Conservation (phyloP, 2,329 filamentous ascomycete species). For the Aspergillus fumigatus region DNA sequence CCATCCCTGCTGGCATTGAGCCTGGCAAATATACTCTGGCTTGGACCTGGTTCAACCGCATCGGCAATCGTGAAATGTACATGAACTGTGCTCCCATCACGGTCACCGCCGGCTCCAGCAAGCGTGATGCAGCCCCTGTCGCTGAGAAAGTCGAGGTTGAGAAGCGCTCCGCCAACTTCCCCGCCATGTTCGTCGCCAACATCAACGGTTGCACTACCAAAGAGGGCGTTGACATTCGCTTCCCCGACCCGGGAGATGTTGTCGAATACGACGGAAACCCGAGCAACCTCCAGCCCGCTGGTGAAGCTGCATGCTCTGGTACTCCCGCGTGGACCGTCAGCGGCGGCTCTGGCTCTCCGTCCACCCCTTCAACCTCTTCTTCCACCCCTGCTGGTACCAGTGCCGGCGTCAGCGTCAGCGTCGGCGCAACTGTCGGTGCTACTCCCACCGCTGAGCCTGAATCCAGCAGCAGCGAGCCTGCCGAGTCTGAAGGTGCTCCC, state of each 20-base stretch:
- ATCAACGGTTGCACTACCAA: conserved; percentile 56
- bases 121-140: conserved; percentile 30
- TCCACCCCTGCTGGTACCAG: not conserved
- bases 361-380: conserved; percentile 12
- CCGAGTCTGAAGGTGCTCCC: conserved; percentile 7
- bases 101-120: conserved; percentile 52
- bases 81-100: conserved; percentile 86
- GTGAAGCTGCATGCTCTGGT: conserved; percentile 27
- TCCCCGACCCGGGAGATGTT: conserved; percentile 61
- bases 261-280: conserved; percentile 47
- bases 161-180: conserved; percentile 58
- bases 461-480: not conserved
- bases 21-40: conserved; percentile 75
- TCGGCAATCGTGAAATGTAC: conserved; percentile 95
- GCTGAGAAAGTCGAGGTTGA: conserved; percentile 33
- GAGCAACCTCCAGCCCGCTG: conserved; percentile 30
- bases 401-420: not conserved
- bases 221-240: conserved; percentile 56
- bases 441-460: conserved; percentile 5
- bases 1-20: conserved; percentile 65
- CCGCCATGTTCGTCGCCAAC: conserved; percentile 73
- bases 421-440: conserved; percentile 6
- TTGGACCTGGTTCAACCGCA: conserved; percentile 92
- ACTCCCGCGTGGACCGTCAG: conserved; percentile 30
- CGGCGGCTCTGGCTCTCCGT: conserved; percentile 19